Evolutionary conservation across 305 asterid species (phyloP).

Genomic region (Fraxinus velutina): DNA sequence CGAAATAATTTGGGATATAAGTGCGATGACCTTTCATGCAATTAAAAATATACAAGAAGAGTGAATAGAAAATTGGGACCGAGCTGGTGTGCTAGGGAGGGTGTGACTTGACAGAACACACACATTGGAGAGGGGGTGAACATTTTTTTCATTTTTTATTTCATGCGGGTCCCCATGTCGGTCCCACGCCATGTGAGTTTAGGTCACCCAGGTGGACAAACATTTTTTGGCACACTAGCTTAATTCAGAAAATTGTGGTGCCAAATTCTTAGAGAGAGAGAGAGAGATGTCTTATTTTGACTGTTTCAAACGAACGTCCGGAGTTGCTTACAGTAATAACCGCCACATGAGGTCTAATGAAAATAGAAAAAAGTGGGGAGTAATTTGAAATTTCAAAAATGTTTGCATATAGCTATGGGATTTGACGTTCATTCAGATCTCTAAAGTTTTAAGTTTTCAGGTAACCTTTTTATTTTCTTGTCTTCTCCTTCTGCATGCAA

Average conservation of each 20-base stretch:
- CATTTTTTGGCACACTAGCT: too few relatives aligned
- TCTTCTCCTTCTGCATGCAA: not conserved
- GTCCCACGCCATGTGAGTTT: too few relatives aligned
- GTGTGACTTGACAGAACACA: too few relatives aligned
- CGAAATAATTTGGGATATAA: not conserved
- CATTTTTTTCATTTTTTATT: too few relatives aligned
- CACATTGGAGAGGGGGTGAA: too few relatives aligned
- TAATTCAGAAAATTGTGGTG: not conserved
- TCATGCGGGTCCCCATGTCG: too few relatives aligned
- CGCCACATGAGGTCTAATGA: not conserved
- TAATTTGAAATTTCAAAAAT: not conserved
- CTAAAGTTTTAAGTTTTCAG: not conserved
- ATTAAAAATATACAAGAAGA: not conserved
- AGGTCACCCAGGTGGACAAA: too few relatives aligned
- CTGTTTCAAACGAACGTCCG: not conserved
- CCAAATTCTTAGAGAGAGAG: not conserved
- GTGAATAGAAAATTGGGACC: not conserved
- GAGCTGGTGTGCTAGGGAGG: too few relatives aligned
- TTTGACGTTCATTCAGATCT: not conserved
- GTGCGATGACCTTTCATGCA: not conserved
- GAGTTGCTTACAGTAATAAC: not conserved
- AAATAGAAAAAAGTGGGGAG: not conserved
- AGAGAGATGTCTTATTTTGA: not conserved
- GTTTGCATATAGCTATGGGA: not conserved
- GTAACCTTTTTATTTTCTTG: not conserved